A percentile compares a stretch with the other conserved stretches of the same genome.
phyloP scores from a whole-genome alignment of 805 yeast species.

The Candida ficus region DNA sequence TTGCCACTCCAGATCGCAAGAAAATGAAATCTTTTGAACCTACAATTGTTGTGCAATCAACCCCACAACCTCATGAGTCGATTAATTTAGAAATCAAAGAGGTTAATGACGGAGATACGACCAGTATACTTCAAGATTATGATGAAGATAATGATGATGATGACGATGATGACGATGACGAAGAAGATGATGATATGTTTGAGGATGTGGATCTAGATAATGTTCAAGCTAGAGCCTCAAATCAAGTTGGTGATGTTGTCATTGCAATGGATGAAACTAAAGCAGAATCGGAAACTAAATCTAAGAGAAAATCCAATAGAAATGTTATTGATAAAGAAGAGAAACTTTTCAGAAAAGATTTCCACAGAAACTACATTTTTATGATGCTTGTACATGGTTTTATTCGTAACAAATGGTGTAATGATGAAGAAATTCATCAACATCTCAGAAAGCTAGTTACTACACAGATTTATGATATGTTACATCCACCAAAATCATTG shows the following conservation, averaged over 20 bases:
- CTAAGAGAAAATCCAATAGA: constrained; percentile 19
- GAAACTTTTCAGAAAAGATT: constrained; percentile 40
- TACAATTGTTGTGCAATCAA: background rate
- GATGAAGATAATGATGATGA: constrained; percentile 31
- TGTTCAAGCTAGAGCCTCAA: constrained; percentile 18
- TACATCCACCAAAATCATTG: constrained; percentile 41
- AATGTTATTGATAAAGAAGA: constrained; percentile 50
- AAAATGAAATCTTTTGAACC: background rate
- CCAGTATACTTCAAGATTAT: constrained; percentile 24
- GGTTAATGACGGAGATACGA: constrained; percentile 5
- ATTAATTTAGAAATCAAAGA: constrained; percentile 7
- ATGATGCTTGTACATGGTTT: constrained; percentile 63
- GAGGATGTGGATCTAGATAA: constrained; percentile 23
- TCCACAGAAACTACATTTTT: constrained; percentile 57
- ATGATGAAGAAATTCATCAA: constrained; percentile 37
- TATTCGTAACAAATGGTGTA: constrained; percentile 71
- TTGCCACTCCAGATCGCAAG: background rate
- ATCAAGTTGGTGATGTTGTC: constrained; percentile 15
- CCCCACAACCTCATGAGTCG: constrained; percentile 1
- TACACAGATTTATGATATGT: constrained; percentile 36
- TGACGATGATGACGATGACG: constrained; percentile 31
- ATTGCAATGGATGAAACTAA: constrained; percentile 10
- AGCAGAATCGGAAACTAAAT: constrained; percentile 17
- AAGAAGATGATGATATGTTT: constrained; percentile 20
- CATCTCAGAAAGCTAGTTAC: constrained; percentile 46